phyloP scores from a whole-genome alignment of 2,329 filamentous ascomycete genomes.

The Trichoderma atroviride region DNA sequence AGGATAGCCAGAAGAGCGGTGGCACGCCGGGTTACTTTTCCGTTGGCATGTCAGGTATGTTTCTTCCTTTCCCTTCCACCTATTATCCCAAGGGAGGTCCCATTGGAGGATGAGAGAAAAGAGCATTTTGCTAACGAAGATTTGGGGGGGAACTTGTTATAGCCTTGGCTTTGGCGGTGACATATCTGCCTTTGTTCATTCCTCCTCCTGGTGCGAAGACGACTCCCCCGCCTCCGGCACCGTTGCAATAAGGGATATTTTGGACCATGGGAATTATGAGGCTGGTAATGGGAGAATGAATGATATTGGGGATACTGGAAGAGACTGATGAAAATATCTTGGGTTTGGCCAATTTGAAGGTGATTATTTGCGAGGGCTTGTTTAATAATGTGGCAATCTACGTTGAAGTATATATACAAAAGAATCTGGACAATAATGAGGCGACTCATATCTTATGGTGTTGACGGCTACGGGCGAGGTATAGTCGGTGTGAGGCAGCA shows the following conservation, averaged over 20 bases:
- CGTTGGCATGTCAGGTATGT: slow-evolving; percentile 75
- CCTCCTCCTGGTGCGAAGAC: slow-evolving; percentile 44
- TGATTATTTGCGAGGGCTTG: background rate
- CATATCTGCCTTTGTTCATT: slow-evolving; percentile 55
- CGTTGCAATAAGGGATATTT: slow-evolving; percentile 29
- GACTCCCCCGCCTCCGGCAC: slow-evolving; percentile 37
- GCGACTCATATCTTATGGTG: background rate
- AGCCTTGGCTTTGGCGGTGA: slow-evolving; percentile 63
- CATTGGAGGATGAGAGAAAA: background rate
- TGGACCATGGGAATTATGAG: background rate
- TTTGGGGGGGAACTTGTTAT: background rate
- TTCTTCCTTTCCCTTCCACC: background rate
- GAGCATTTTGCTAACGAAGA: background rate
- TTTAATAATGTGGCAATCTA: background rate
- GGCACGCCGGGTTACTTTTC: slow-evolving; percentile 71
- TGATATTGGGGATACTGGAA: background rate
- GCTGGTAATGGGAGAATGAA: background rate
- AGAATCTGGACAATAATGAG: background rate
- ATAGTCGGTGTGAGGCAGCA: background rate
- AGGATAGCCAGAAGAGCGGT: slow-evolving; percentile 64
- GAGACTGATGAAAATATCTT: background rate
- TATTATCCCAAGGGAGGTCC: no score
- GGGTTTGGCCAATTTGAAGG: background rate
- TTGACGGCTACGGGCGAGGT: background rate
- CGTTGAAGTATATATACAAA: background rate